A percentile compares a stretch with the other conserved stretches of the same genome.
Evolutionary conservation across 2,329 filamentous ascomycete species (phyloP).

Genomic region (Pseudocercospora crystallina): DNA sequence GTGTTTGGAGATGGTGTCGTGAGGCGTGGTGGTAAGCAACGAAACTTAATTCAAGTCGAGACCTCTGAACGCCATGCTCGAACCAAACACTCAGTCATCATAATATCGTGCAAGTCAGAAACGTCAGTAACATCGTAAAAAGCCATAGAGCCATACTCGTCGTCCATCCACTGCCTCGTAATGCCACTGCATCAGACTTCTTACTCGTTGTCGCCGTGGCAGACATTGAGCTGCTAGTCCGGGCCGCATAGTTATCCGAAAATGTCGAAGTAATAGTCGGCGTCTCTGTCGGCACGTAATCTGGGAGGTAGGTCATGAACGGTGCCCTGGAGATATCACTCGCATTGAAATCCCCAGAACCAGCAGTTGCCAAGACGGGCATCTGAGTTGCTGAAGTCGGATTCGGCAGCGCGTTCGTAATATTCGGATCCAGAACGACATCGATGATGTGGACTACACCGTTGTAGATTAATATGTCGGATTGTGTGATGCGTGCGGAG

Average conservation of each 20-base stretch:
- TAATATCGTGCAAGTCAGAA: too few relatives aligned
- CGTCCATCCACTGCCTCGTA: too few relatives aligned
- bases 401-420: constrained; percentile 38
- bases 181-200: not conserved
- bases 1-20: too few relatives aligned
- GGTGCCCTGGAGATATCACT: constrained; percentile 9
- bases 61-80: too few relatives aligned
- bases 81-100: too few relatives aligned
- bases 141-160: too few relatives aligned
- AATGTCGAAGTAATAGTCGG: constrained; percentile 1
- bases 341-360: constrained; percentile 7
- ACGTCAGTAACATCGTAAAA: too few relatives aligned
- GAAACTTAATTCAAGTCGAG: too few relatives aligned
- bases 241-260: not conserved
- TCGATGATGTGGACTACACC: constrained; percentile 58
- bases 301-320: constrained; percentile 21
- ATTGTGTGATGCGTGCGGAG: constrained; percentile 51
- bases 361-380: constrained; percentile 30
- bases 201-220: not conserved
- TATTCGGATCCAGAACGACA: constrained; percentile 50
- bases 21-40: too few relatives aligned
- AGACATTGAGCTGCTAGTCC: not conserved
- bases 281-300: constrained; percentile 14
- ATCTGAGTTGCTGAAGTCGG: constrained; percentile 38
- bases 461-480: constrained; percentile 54